These are phyloP conservation scores for Dactylis glomerata DNA, from an alignment of 176 grass and related monocot genomes.

Conservation along the genomic window DNA sequence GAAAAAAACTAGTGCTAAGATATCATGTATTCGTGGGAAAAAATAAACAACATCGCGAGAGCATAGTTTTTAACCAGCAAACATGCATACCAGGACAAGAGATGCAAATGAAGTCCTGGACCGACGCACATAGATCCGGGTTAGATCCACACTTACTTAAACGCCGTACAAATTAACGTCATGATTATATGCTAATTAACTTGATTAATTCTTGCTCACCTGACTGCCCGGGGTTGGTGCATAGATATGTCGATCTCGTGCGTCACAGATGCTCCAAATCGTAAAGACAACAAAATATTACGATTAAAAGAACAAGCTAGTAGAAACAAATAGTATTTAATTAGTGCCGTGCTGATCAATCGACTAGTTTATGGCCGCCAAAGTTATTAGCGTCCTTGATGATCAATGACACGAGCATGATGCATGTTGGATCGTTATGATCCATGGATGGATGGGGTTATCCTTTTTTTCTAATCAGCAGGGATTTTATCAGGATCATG, in stretches of 20 bases:
- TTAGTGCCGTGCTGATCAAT: too few species aligned
- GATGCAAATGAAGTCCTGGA: background rate
- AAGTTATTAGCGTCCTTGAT: background rate
- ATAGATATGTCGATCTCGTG: background rate
- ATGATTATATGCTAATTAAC: background rate
- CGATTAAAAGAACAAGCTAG: background rate
- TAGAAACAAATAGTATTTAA: too few species aligned
- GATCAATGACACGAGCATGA: background rate
- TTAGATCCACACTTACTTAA: background rate
- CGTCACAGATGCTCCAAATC: background rate
- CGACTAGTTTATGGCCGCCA: background rate
- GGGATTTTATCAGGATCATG: background rate
- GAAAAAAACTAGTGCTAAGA: too few species aligned
- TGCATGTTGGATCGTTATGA: background rate
- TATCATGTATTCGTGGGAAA: too few species aligned
- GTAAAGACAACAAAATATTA: background rate
- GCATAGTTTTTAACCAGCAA: too few species aligned
- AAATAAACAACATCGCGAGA: too few species aligned
- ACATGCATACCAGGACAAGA: background rate
- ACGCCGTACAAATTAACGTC: background rate
- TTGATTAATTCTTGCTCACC: background rate
- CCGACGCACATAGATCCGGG: background rate
- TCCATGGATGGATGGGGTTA: background rate
- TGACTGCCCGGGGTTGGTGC: background rate
- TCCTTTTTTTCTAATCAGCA: background rate